phyloP scores from a whole-genome alignment of 352 stramenopile genomes.

The Pythium vanterpoolii region DNA sequence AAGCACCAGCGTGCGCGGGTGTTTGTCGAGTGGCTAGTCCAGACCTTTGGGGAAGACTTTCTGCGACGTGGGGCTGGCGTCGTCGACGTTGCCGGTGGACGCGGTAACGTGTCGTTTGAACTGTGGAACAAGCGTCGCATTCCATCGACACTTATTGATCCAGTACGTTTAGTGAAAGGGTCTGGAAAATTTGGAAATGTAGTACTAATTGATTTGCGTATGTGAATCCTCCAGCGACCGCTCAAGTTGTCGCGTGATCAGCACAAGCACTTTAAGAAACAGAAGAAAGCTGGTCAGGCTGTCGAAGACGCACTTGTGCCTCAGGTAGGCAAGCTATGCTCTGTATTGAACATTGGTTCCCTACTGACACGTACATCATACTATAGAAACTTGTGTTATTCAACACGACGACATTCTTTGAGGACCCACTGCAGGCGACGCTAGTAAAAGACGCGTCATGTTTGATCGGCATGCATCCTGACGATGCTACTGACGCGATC shows the following conservation, averaged over 20 bases:
- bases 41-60: constrained; percentile 49
- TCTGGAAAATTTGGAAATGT: neutral
- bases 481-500: constrained; percentile 94
- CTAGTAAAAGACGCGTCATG: constrained; percentile 76
- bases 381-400: constrained; percentile 46
- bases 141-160: constrained; percentile 74
- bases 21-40: constrained; percentile 76
- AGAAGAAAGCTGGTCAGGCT: constrained; percentile 42
- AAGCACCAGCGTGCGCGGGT: constrained; percentile 71
- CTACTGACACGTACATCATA: neutral
- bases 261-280: constrained; percentile 69
- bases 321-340: constrained; percentile 30
- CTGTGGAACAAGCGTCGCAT: constrained; percentile 81
- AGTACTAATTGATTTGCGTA: neutral
- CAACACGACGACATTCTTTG: constrained; percentile 58
- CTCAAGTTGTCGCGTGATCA: constrained; percentile 71
- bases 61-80: constrained; percentile 56
- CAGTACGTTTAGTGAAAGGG: constrained; percentile 31
- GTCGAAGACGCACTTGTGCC: constrained; percentile 35
- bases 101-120: constrained; percentile 80
- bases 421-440: constrained; percentile 35
- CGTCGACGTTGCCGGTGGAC: constrained; percentile 78
- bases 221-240: constrained; percentile 36
- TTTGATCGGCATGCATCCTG: constrained; percentile 93
- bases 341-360: neutral